Evolutionary conservation across 495 filamentous ascomycete species (phyloP), one percentile per base, ranked within the genome.

Genomic region (Xylaria flabelliformis): DNA sequence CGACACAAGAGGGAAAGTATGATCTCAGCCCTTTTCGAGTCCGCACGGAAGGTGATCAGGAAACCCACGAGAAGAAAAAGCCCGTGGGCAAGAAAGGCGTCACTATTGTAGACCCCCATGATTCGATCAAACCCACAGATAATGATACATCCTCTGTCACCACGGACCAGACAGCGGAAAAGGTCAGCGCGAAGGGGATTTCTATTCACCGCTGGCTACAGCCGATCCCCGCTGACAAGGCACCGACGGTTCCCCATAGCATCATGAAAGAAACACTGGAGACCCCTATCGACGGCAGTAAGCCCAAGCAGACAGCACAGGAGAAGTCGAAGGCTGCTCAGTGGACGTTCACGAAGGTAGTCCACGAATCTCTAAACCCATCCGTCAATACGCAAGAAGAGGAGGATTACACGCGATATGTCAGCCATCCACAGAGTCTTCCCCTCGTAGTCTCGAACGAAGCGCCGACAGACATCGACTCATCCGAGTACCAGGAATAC

Each of bases 381-480:
- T 88, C 88, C 13, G 93, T 98, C 70, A 90, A 87, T 19, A 74
- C 83, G 7, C 85, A 85, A 39, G 97, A 98, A 79, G 88, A 90
- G 7, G 91, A 91, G 29, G 96, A 98, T 76, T 98, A 98, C 81
- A 83, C 90, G 41, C 89, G 91, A n/a, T 98, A 98, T 81, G 90
- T 98, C 80, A 89, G 89, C 64, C 96, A 98, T 80, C 95, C 96
- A 9, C 90, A 95, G 39, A 94, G 90, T 70, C 88, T 99, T 4
- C 94, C 96, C 0, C 88, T 98, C 3, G 96, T 98, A 6, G 88
- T 94, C 1, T 92, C 91, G 2, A 91, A 88, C 29, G 93, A 95
- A 58, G 75, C 83, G 15, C 85, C 85, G 4, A 77, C 76, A 7
- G 83, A 88, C 63, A 81, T 86, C 67, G 83, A 91, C 71, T 78